phyloP scores from a whole-genome alignment of 2,329 filamentous ascomycete species.

The Sarocladium oryzae region DNA sequence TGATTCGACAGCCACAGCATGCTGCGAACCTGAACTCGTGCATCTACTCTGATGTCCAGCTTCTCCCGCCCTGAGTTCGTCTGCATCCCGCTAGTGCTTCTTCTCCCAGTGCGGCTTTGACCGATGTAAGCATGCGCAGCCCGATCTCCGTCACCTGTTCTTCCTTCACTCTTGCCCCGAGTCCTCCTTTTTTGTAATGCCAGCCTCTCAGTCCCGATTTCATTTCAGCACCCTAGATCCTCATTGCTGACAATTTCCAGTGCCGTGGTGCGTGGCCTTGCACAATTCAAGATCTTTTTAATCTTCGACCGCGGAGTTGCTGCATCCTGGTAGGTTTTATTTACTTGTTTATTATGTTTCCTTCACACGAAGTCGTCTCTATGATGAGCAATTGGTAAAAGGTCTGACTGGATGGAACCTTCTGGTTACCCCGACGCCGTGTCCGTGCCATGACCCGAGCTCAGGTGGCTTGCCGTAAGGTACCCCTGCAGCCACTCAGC shows the following conservation, averaged over 20 bases:
- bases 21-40: too few relatives aligned
- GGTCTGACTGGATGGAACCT: constrained; percentile 48
- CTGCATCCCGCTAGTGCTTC: too few relatives aligned
- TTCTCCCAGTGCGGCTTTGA: too few relatives aligned
- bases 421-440: constrained; percentile 33
- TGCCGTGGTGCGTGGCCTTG: too few relatives aligned
- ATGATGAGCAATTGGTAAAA: constrained; percentile 60
- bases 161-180: not conserved
- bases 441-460: not conserved
- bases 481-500: not conserved
- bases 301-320: not conserved
- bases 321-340: not conserved
- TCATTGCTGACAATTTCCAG: not conserved
- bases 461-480: not conserved
- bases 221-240: not conserved
- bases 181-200: not conserved
- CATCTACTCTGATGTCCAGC: too few relatives aligned
- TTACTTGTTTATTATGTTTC: not conserved
- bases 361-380: constrained; percentile 15
- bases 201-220: not conserved
- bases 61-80: too few relatives aligned
- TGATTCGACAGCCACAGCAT: not conserved
- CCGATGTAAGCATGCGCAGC: too few relatives aligned
- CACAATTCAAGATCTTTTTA: too few relatives aligned
- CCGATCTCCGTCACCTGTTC: not conserved